Base-by-base conservation (phyloP, 257 asterid species). In the Solanum sitiens region DNA sequence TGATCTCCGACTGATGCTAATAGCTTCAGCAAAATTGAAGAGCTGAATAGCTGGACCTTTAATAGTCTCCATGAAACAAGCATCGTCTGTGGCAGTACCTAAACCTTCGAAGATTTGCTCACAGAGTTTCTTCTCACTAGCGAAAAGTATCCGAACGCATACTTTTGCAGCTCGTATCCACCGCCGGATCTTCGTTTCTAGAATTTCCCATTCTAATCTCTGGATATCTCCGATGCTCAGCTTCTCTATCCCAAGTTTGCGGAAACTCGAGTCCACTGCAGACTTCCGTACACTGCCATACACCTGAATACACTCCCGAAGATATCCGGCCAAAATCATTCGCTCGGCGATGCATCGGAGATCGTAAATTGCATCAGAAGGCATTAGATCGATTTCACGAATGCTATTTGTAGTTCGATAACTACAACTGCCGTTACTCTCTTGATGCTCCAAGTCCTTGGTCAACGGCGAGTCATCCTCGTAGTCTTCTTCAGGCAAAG, bases 11-110 rank as follows among this genome's bases (percentile, higher is more conserved):
- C 98, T 92, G 47, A 94, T 94, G 56, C 99, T 95, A 85, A 96
- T 94, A 5, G 98, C 98, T 87, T 95, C 98, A 1, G 98, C 98
- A 84, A 96, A 96, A 89, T 94, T 95, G 75, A 95, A 95, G 40
- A 96, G 82, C 90, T 96, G 98, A 44, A 94, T 85, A 37, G 98
- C 97, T 33, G 97, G 97, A n/a, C 94, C 98, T 90, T 95, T 94
- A 1, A 96, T 93, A 9, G 98, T 95, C 87, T 96, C 98, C 95
- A 91, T 87, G 70, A 95, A 95, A 79, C 98, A 96, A 33, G 94
- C 92, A 83, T 94, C 98, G 21, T 92, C 97, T 11, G 93, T 86
- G 8, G 87, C 89, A 21, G 90, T 89, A 3, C 95, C 96, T 87
- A 96, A 89, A 61, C 92, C 95, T 53, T 90, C 93, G 87, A 96